Evolutionary conservation across 345 rosid genomes (phyloP).

Genomic region (Eucalyptus lansdowneana): DNA sequence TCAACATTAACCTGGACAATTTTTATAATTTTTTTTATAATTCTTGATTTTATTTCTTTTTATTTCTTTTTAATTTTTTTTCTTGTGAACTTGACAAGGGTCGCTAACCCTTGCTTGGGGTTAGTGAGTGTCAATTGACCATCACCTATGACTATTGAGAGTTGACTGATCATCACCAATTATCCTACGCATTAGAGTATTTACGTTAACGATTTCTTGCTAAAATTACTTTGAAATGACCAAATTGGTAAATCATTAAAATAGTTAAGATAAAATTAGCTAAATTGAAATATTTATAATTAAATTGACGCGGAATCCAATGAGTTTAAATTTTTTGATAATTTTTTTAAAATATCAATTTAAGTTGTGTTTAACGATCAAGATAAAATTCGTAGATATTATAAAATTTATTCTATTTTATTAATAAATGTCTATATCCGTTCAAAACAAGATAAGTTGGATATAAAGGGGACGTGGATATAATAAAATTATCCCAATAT

Average conservation of each 20-base stretch:
- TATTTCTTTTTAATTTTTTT: no score
- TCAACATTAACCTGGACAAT: neutral
- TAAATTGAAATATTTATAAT: no score
- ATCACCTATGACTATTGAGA: accelerated
- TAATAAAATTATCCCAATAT: accelerated
- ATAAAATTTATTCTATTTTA: no score
- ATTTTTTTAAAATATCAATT: no score
- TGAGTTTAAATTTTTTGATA: no score
- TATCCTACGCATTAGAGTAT: accelerated
- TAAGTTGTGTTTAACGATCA: neutral
- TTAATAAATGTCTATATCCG: accelerated
- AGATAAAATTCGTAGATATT: no score
- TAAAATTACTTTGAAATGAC: accelerated
- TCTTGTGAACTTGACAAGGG: neutral
- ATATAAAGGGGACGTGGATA: accelerated
- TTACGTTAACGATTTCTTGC: accelerated
- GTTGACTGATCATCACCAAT: neutral
- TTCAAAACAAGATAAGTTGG: no score
- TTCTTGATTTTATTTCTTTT: no score
- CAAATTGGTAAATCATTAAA: no score
- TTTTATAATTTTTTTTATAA: no score
- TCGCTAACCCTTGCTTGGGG: neutral
- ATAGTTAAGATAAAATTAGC: no score
- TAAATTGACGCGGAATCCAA: no score
- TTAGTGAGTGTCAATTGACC: accelerated